Evolutionary conservation across 108 stramenopile genomes (phyloP).

Genomic region (Nitzschia inconspicua): DNA sequence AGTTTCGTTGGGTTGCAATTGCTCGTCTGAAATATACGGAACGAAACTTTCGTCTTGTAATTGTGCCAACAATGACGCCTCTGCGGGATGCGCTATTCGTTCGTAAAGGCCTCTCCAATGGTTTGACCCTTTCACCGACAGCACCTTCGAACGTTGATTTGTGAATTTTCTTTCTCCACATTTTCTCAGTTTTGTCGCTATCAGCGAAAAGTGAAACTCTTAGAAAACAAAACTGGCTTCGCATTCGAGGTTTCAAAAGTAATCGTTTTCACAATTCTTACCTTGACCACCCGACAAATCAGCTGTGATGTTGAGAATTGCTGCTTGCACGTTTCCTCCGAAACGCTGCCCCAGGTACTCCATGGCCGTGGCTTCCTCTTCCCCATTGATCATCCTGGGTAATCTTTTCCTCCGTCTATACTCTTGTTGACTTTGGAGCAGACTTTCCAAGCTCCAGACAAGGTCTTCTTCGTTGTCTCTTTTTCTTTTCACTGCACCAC

Average conservation of each 20-base stretch:
- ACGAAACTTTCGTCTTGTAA: constrained; percentile 1
- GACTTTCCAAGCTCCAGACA: constrained; percentile 6
- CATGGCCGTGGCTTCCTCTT: constrained; percentile 10
- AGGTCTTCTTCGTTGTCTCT: constrained; percentile 1
- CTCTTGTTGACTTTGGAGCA: background rate
- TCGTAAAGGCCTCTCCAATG: constrained; percentile 17
- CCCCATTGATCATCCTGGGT: background rate
- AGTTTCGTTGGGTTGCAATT: background rate
- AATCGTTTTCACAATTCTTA: background rate
- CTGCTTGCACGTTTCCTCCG: constrained; percentile 21
- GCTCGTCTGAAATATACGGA: background rate
- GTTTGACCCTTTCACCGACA: constrained; percentile 4
- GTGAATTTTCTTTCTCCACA: background rate
- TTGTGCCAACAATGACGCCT: constrained; percentile 5
- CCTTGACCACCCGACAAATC: constrained; percentile 20
- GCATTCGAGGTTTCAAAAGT: background rate
- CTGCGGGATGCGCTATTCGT: background rate
- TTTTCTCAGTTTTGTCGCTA: constrained; percentile 8
- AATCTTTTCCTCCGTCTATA: too few species aligned
- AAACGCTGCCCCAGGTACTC: constrained; percentile 1
- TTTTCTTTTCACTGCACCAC: constrained; percentile 11
- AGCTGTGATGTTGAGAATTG: constrained; percentile 3
- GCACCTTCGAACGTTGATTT: background rate
- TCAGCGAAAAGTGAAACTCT: background rate
- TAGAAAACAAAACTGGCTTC: background rate